phyloP scores from a whole-genome alignment of 1,139 yeast species.

The Taphrina sp. region DNA sequence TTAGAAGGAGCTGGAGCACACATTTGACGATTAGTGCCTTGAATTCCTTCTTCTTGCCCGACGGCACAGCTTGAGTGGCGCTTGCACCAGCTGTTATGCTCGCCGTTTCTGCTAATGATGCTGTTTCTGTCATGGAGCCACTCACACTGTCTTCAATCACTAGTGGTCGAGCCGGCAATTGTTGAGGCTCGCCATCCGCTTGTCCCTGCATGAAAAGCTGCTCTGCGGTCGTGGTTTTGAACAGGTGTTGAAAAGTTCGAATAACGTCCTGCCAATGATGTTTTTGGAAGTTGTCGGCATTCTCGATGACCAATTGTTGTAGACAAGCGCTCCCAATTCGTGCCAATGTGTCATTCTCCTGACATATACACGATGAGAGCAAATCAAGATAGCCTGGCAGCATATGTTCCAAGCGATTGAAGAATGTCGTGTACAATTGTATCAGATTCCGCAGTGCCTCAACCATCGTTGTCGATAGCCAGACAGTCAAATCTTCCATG shows the following conservation, averaged over 20 bases:
- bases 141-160: constrained; percentile 36
- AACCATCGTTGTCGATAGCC: constrained; percentile 93
- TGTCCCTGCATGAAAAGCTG: constrained; percentile 57
- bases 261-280: constrained; percentile 76
- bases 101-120: constrained; percentile 33
- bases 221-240: constrained; percentile 77
- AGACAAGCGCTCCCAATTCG: constrained; percentile 89
- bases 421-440: constrained; percentile 75
- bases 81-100: constrained; percentile 21
- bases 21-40: constrained; percentile 87
- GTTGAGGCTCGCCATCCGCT: constrained; percentile 39
- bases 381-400: constrained; percentile 75
- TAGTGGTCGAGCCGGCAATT: constrained; percentile 37
- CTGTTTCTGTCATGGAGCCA: constrained; percentile 23
- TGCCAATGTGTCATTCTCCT: constrained; percentile 94
- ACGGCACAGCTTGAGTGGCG: constrained; percentile 33
- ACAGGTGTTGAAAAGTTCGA: constrained; percentile 62
- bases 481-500: constrained; percentile 83
- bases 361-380: constrained; percentile 84
- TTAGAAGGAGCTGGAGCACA: constrained; percentile 82
- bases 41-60: constrained; percentile 53
- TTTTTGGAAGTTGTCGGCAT: constrained; percentile 60
- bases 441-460: constrained; percentile 92
- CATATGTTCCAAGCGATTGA: constrained; percentile 67
- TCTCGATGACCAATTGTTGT: constrained; percentile 70